Evolutionary conservation across 148 eudicot genomes (phyloP), one percentile per base, ranked within the genome.

Genomic region (Agrostemma githago): DNA sequence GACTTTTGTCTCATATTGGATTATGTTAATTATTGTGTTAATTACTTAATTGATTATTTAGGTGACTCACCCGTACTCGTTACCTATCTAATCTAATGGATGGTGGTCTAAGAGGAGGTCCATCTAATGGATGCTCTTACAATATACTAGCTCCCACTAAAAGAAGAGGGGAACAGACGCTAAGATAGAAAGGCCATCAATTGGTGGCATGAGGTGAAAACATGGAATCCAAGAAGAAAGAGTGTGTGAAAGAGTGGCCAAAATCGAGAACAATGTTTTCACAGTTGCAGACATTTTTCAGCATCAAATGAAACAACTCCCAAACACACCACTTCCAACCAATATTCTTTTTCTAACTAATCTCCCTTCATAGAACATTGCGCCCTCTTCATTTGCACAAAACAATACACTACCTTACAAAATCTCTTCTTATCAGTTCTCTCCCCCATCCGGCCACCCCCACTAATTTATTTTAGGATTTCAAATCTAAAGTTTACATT

Each of bases 271-370:
- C 63, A 20, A 67, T 72, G 75, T 72, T 70, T 74, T 34, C 64
- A 56, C 19, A 34, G 48, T 60, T 61, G 42, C 41, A 74, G 76
- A 74, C 76, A 74, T 46, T 4, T 51, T 51, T 10, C 4, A 51
- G 34, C 56, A 51, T 12, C 56, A 11, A 48, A 63, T 62, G 69
- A 73, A 44, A 73, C 76, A 1, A 72, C 75, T 72, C 62, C 21
- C 75, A 72, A 43, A 72, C 75, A 72, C 74, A 72, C 75, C 66
- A 60, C 66, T 20, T 72, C 75, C 66, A 59, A 72, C 75, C 66
- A 72, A 59, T 37, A 63, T 74, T 74, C 69, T 74, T 62, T 72
- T 72, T 41, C 67, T 72, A 72, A 51, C 9, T 48, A 51, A 8
- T 20, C 6, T 16, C 63, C 7, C 4, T 5, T 12, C 67, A 37